A percentile compares a stretch with the other conserved stretches of the same genome.
Evolutionary conservation across 129 eudicot species (phyloP).

Genomic region (Flaveria brownii): DNA sequence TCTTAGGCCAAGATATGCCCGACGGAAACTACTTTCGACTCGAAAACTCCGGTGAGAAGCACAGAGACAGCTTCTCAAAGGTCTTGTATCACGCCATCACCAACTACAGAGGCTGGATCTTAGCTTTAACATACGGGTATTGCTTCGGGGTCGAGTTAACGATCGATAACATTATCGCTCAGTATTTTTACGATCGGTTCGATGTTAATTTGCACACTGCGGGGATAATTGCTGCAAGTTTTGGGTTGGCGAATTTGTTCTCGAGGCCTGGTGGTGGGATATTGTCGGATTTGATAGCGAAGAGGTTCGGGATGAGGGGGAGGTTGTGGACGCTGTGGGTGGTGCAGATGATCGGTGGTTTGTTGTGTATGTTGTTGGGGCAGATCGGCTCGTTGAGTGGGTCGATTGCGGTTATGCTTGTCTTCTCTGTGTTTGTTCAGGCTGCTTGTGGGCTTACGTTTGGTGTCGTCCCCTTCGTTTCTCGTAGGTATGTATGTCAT

Average conservation of each 20-base stretch:
- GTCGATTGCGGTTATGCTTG: constrained; percentile 46
- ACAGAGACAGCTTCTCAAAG: constrained; percentile 47
- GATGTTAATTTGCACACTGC: constrained; percentile 65
- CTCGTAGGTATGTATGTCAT: constrained; percentile 39
- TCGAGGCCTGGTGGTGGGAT: constrained; percentile 76
- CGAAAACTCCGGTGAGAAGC: constrained; percentile 61
- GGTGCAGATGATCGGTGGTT: constrained; percentile 50
- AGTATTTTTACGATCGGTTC: constrained; percentile 76
- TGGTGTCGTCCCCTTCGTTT: constrained; percentile 63
- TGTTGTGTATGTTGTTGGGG: constrained; percentile 49
- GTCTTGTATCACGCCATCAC: constrained; percentile 52
- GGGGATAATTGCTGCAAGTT: constrained; percentile 71
- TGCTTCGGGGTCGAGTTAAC: constrained; percentile 79
- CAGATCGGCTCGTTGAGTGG: constrained; percentile 35
- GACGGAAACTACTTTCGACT: constrained; percentile 55
- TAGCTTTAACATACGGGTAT: constrained; percentile 71
- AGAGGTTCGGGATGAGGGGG: constrained; percentile 58
- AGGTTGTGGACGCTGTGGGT: constrained; percentile 56
- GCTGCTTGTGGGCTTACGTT: constrained; percentile 65
- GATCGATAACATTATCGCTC: constrained; percentile 66
- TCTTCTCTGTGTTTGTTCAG: constrained; percentile 60
- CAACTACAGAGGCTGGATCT: constrained; percentile 76
- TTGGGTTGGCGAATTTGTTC: constrained; percentile 67
- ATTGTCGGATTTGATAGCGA: constrained; percentile 58
- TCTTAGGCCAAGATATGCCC: constrained; percentile 73